These are phyloP conservation scores for Delonix regia DNA, from an alignment of 306 rosid species.

Conservation along the genomic window DNA sequence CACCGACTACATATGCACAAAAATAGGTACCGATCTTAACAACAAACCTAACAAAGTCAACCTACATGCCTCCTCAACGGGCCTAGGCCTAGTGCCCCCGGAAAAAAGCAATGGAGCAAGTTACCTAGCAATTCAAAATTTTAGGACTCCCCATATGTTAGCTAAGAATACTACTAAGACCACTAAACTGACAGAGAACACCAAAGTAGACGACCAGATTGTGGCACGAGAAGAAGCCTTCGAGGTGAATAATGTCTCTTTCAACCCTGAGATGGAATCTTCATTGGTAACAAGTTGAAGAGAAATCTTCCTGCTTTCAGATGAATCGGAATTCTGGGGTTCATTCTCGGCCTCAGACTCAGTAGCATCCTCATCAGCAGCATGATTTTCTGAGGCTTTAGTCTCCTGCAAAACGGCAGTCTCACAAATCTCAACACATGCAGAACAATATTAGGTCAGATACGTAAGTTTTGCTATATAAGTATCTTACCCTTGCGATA, in stretches of 20 bases:
- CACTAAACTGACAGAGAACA: conserved; percentile 45
- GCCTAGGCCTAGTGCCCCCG: not conserved
- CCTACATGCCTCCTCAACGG: conserved; percentile 41
- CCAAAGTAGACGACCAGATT: conserved; percentile 47
- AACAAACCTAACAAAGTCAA: conserved; percentile 33
- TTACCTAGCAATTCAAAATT: conserved; percentile 46
- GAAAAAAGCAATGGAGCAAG: conserved; percentile 38
- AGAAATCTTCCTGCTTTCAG: conserved; percentile 32
- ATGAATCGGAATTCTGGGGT: conserved; percentile 34
- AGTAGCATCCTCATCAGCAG: conserved; percentile 32
- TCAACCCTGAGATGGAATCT: conserved; percentile 22
- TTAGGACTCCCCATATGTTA: conserved; percentile 59
- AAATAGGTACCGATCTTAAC: not conserved
- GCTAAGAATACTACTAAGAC: conserved; percentile 47
- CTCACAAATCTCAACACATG: conserved; percentile 35
- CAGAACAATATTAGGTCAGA: conserved; percentile 15
- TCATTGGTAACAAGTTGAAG: conserved; percentile 24
- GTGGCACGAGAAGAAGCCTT: conserved; percentile 37
- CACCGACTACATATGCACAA: conserved; percentile 31
- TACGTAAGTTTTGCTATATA: conserved; percentile 22
- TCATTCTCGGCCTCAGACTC: conserved; percentile 21
- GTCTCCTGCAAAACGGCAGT: conserved; percentile 54
- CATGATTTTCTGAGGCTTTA: conserved; percentile 41
- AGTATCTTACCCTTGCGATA: conserved; percentile 54
- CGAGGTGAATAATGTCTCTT: conserved; percentile 37